Conservation (phyloP, 345 rosid genomes). For the Arabidopsis arenosa region DNA sequence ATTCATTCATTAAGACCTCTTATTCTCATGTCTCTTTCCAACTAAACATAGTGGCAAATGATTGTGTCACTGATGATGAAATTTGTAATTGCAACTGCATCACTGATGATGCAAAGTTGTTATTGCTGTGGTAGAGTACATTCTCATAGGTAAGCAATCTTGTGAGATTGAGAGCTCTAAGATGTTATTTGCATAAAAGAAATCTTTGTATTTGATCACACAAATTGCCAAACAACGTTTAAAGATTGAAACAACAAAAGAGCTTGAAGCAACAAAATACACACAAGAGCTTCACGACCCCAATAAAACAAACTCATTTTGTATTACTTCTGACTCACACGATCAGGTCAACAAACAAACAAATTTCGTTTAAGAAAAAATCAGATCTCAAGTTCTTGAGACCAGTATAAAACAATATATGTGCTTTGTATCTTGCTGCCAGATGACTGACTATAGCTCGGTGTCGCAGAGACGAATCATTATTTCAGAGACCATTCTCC, state of each 20-base stretch:
- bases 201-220: not conserved
- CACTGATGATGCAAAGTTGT: not conserved
- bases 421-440: not conserved
- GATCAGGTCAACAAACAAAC: not conserved
- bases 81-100: not conserved
- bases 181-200: not conserved
- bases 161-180: not conserved
- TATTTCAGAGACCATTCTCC: slow-evolving; percentile 75
- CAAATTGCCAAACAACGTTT: slow-evolving; percentile 16
- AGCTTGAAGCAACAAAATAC: slow-evolving; percentile 13
- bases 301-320: slow-evolving; percentile 16
- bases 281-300: slow-evolving; percentile 12
- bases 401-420: not conserved
- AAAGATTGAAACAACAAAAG: slow-evolving; percentile 4
- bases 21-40: not conserved
- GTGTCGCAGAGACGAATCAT: slow-evolving; percentile 88
- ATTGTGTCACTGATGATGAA: not conserved
- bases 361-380: not conserved
- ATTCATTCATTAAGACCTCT: not conserved
- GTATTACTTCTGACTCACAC: not conserved
- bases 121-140: not conserved
- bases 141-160: not conserved
- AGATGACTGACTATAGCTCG: slow-evolving; percentile 59
- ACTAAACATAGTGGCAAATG: not conserved
- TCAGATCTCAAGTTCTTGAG: slow-evolving; percentile 21